Evolutionary conservation across 352 stramenopile species (phyloP), one percentile per base, ranked within the genome.

Genomic region (Globisporangium apiculatum): DNA sequence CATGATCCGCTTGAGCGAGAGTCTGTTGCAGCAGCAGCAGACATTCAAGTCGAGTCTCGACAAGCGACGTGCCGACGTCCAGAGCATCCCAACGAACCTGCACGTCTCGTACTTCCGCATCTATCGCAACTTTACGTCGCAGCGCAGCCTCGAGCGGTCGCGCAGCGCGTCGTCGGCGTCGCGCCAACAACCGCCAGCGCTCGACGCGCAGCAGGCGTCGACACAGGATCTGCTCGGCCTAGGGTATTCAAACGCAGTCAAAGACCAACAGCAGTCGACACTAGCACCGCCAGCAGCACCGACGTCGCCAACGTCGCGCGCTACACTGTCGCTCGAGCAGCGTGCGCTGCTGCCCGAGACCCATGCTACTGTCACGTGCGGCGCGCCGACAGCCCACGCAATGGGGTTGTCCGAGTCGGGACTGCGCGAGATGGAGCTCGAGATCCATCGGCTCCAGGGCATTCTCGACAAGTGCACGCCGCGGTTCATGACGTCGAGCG

Each of bases 21-120:
- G 77, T 55, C 65, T 90, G 52, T 62, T 91, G 15, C 68, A 77
- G 11, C 77, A 89, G 14, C 77, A 86, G 47, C 83, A 83, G 42
- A 92, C 84, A 14, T 95, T 95, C 65, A 95, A 95, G 52, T 90
- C 83, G 10, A 91, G 80, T 56, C 60, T 83, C 47, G 69, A 89
- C 65, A 95, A 92, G 63, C 88, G 92, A 48, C 79, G 81, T 36
- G 75, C 79, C 0, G 83, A 91, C 49, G 87, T 91, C 37, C 81
- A 91, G 52, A 84, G 68, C 10, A 89, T 95, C 40, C 75, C 83
- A 7, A 95, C 85, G 8, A 95, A 95, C 42, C 57, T 95, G 10
- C 83, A 93, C 53, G 76, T 95, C 7, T 89, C 85, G 14, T 91
- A 87, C 50, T 91, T 92, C 50, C 76, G 81, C n/a, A 87, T 94